A percentile compares a stretch with the other conserved stretches of the same genome.
phyloP scores from a whole-genome alignment of 805 yeast species.

The Myxozyma nipponensis region DNA sequence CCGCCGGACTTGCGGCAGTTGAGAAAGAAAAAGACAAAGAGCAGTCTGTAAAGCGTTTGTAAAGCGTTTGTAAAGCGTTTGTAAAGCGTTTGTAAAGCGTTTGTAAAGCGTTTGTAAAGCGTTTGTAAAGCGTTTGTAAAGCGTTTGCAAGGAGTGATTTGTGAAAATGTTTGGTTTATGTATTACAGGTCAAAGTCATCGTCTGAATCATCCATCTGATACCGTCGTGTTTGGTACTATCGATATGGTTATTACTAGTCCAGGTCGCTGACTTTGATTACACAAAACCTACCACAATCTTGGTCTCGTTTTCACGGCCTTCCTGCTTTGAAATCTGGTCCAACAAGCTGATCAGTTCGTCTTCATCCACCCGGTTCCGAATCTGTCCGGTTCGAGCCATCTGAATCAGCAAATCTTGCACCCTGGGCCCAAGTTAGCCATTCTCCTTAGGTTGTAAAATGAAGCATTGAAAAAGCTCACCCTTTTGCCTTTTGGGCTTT shows the following conservation, averaged over 20 bases:
- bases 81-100: no score
- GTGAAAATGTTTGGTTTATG: not conserved
- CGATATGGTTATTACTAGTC: no score
- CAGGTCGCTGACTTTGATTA: no score
- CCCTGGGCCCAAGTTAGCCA: slow-evolving; percentile 38
- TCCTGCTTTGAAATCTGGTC: slow-evolving; percentile 76
- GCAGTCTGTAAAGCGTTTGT: slow-evolving; percentile 5
- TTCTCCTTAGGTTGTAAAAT: not conserved
- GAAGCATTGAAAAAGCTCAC: slow-evolving; percentile 24
- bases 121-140: no score
- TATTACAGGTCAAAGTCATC: slow-evolving; percentile 16
- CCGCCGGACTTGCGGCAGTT: slow-evolving; percentile 77
- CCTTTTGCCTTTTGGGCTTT: slow-evolving; percentile 87
- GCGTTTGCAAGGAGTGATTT: no score
- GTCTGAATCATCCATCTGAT: slow-evolving; percentile 13
- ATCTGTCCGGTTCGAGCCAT: slow-evolving; percentile 75
- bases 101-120: no score
- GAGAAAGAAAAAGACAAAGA: slow-evolving; percentile 34
- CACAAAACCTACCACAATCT: slow-evolving; percentile 50
- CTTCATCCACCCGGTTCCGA: slow-evolving; percentile 67
- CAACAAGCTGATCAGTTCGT: slow-evolving; percentile 75
- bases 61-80: no score
- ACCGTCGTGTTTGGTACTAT: slow-evolving; percentile 25
- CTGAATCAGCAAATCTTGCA: slow-evolving; percentile 71
- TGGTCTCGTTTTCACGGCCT: slow-evolving; percentile 52